These are phyloP conservation scores for Paraconiothyrium sp. DNA, from an alignment of 2,329 filamentous ascomycete species.

Conservation along the genomic window DNA sequence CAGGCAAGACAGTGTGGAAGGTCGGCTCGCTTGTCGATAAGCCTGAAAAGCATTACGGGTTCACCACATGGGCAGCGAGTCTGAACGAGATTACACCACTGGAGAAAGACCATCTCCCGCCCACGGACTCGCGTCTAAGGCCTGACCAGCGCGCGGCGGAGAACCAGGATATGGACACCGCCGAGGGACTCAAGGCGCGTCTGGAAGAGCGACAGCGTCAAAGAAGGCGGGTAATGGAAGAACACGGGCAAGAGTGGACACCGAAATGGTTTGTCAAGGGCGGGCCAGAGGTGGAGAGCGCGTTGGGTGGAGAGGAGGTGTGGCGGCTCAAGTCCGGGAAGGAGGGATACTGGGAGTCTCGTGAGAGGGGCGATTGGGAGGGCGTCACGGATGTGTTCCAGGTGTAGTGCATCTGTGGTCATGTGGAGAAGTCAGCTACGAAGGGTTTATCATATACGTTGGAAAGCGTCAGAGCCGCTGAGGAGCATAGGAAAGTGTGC, in stretches of 20 bases:
- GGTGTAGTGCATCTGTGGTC: constrained; percentile 19
- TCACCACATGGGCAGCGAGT: constrained; percentile 84
- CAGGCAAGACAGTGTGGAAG: constrained; percentile 78
- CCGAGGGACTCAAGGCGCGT: constrained; percentile 82
- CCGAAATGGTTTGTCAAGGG: constrained; percentile 87
- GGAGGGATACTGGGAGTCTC: constrained; percentile 94
- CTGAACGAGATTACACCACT: constrained; percentile 88
- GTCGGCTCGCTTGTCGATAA: constrained; percentile 82
- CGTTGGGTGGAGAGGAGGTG: constrained; percentile 55
- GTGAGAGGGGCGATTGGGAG: constrained; percentile 73
- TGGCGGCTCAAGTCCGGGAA: constrained; percentile 77
- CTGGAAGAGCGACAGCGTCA: constrained; percentile 87
- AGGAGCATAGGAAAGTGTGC: neutral
- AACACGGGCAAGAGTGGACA: constrained; percentile 73
- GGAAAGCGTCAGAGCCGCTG: neutral
- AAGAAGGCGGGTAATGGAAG: constrained; percentile 79
- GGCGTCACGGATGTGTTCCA: constrained; percentile 66
- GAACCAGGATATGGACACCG: constrained; percentile 80
- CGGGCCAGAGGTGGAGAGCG: constrained; percentile 40
- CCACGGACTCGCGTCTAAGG: constrained; percentile 83
- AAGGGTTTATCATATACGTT: neutral
- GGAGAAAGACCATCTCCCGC: constrained; percentile 77
- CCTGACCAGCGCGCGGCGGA: constrained; percentile 90
- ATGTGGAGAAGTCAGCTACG: neutral
- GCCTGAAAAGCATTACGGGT: constrained; percentile 81